Evolutionary conservation across 148 eudicot species (phyloP).

Genomic region (Vaccinium corymbosum): DNA sequence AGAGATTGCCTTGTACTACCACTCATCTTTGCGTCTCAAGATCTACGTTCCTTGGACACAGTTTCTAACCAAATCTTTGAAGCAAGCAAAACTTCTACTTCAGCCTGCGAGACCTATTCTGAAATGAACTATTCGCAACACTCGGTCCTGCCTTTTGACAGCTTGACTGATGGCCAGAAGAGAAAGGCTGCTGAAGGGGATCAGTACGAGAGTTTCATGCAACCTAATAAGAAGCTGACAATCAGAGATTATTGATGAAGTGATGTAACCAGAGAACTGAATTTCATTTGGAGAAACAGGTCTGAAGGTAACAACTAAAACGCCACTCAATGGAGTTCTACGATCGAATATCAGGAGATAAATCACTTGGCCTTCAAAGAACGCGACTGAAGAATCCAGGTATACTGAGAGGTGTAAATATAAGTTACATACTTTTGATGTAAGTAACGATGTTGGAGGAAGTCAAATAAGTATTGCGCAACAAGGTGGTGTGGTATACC

Average conservation of each 20-base stretch:
- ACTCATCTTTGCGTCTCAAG: constrained; percentile 14
- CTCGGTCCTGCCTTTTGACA: neutral
- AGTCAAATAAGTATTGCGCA: constrained; percentile 8
- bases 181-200: constrained; percentile 11
- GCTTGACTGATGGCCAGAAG: neutral
- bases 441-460: neutral
- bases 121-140: neutral
- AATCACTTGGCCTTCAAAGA: constrained; percentile 14
- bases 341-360: constrained; percentile 9
- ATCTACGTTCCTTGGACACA: constrained; percentile 13
- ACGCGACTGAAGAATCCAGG: constrained; percentile 6
- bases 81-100: constrained; percentile 3
- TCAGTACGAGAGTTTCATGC: neutral
- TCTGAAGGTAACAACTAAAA: constrained; percentile 9
- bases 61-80: constrained; percentile 12
- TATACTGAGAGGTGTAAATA: neutral
- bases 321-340: constrained; percentile 1
- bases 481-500: neutral
- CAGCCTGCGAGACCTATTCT: constrained; percentile 6
- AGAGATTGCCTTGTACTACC: constrained; percentile 22
- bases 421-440: neutral
- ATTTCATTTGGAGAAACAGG: constrained; percentile 2
- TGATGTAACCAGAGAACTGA: neutral
- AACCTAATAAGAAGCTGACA: constrained; percentile 2
- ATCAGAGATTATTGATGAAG: neutral